Evolutionary conservation across 768 basidiomycete genomes (phyloP), one percentile per base, ranked within the genome.

Genomic region (Lentinula detonsa): DNA sequence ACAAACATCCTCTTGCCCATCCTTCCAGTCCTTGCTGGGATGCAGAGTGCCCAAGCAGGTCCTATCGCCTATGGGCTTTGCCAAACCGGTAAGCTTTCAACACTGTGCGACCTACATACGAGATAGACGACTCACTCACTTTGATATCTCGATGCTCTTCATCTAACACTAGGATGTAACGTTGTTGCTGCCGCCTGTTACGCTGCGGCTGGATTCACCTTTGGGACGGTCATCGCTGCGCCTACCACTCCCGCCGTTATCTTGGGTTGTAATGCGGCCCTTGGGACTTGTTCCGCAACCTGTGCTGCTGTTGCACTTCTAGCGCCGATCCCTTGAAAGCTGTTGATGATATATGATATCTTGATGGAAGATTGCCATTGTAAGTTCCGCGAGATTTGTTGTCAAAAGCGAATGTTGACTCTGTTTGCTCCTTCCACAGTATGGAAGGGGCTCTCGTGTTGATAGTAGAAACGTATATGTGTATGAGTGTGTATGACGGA

Each of bases 141-240:
- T 43, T 6, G 42, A 28, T 4, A 28, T 43, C 7, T 18, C 16
- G 16, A 16, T 16, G 13, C 46, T 40, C 50, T 11, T 18, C 34
- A 5, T 18, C 63, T 66, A n/a, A 23, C 48, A 28, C 28, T 28
- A 72, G 73, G 71, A 1, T 75, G 75, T 59, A 75, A 74, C 60
- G 55, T 61, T 8, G 55, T 71, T 8, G 76, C 69, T 2, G 76
- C 76, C 11, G 75, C 77, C 4, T 79, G 77, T 64, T 79, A 79
- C 48, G 74, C 74, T 6, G 75, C 64, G 3, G 78, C 78, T 0
- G 77, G 77, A 0, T 61, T 69, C 51, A 70, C 68, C 0, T 79
- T 79, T 57, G 77, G 78, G 9, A 76, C 75, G 3, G 70, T 77
- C 50, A 64, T 75, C 39, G 76, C 76, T 2, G 74, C 72, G 5